Percentiles rank a stretch among this genome's conserved stretches.
phyloP scores from a whole-genome alignment of 805 yeast genomes.

The Candida broadrunensis region DNA sequence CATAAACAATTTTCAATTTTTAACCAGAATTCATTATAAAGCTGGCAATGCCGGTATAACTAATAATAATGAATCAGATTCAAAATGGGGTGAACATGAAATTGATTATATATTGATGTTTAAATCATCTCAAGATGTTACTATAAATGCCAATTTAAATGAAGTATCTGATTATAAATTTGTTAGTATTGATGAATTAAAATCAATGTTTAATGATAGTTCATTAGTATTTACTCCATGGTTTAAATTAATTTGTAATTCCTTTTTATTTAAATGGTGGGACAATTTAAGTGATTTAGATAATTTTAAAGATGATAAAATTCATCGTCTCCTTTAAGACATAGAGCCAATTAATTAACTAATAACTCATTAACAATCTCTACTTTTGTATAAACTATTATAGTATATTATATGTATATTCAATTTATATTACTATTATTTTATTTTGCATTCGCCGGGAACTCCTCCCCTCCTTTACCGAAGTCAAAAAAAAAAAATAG shows the following conservation, averaged over 20 bases:
- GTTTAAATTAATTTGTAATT: conserved; percentile 94
- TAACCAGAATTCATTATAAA: conserved; percentile 93
- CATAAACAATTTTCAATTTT: conserved; percentile 65
- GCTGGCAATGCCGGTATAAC: conserved; percentile 67
- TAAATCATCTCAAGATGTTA: conserved; percentile 48
- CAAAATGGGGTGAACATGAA: conserved; percentile 95
- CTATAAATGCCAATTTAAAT: conserved; percentile 59
- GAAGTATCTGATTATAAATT: conserved; percentile 83
- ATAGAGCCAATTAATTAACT: conserved; percentile 1
- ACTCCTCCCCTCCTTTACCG: too few species aligned
- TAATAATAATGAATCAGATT: conserved; percentile 40
- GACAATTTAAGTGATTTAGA: conserved; percentile 59
- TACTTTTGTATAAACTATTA: too few species aligned
- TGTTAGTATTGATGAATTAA: conserved; percentile 66
- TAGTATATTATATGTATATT: too few species aligned
- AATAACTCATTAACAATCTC: not conserved
- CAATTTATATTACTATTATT: too few species aligned
- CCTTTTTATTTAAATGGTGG: conserved; percentile 95
- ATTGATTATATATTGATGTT: conserved; percentile 90
- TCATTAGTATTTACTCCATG: conserved; percentile 88
- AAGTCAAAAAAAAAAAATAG: too few species aligned
- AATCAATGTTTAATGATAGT: conserved; percentile 70
- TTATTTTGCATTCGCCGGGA: too few species aligned
- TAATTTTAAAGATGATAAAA: conserved; percentile 41
- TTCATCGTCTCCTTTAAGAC: conserved; percentile 52